phyloP scores from a whole-genome alignment of 768 basidiomycete genomes.

The Suillus weaverae region DNA sequence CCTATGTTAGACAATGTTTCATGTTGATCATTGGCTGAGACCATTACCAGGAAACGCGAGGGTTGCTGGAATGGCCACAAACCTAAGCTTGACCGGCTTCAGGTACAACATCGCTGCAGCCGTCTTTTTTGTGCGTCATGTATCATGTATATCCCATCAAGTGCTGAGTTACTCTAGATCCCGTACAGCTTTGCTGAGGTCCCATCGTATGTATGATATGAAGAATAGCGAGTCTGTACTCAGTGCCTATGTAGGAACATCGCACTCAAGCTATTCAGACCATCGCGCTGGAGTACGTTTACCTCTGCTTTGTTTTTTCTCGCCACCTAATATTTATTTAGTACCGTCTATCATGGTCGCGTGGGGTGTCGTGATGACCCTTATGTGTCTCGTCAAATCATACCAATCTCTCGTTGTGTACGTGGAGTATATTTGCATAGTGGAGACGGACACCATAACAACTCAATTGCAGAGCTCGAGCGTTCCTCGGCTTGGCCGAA shows the following conservation, averaged over 20 bases:
- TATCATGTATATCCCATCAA: not conserved
- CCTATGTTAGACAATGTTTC: too few species aligned
- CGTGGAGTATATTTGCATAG: conserved; percentile 12
- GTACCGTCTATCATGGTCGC: conserved; percentile 41
- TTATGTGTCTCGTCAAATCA: conserved; percentile 39
- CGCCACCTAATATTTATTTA: conserved; percentile 23
- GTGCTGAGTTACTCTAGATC: conserved; percentile 21
- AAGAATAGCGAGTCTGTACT: not conserved
- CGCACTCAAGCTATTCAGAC: conserved; percentile 34
- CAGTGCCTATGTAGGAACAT: conserved; percentile 33
- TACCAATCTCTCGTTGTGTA: conserved; percentile 33
- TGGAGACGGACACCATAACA: not conserved
- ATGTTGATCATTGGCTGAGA: not conserved
- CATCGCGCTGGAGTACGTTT: conserved; percentile 37
- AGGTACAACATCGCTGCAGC: conserved; percentile 39
- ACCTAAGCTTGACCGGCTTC: conserved; percentile 36
- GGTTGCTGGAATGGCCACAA: conserved; percentile 45
- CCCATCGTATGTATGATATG: conserved; percentile 34
- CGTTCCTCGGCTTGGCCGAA: conserved; percentile 50
- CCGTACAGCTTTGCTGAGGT: conserved; percentile 40
- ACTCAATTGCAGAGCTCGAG: conserved; percentile 29
- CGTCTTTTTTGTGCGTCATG: conserved; percentile 35
- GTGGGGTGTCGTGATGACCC: conserved; percentile 40
- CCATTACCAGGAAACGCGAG: conserved; percentile 37
- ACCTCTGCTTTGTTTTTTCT: not conserved